A percentile compares a stretch with the other conserved stretches of the same genome.
phyloP scores from a whole-genome alignment of 1,284 basidiomycete genomes.

The Austroboletus niveus region DNA sequence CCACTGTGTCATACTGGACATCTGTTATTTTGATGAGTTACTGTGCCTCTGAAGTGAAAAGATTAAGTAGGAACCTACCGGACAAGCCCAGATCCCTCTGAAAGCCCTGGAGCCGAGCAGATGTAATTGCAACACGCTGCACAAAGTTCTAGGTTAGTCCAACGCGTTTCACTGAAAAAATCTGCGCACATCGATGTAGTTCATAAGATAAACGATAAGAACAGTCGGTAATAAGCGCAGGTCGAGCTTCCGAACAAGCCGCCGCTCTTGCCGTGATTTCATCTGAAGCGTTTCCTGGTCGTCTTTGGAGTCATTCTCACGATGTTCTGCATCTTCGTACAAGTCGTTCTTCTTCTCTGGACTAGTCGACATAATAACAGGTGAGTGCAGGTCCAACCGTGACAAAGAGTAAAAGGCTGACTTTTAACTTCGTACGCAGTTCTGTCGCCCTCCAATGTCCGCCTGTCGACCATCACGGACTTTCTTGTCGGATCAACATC shows the following conservation, averaged over 20 bases:
- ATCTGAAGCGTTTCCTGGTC: constrained; percentile 2
- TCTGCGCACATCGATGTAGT: constrained; percentile 57
- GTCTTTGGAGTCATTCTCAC: neutral
- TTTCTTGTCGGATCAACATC: too few relatives aligned
- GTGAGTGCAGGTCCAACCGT: too few relatives aligned
- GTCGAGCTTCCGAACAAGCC: constrained; percentile 53
- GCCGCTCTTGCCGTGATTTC: constrained; percentile 31
- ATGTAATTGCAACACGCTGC: constrained; percentile 58
- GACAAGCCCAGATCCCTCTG: constrained; percentile 51
- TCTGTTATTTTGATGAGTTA: constrained; percentile 36
- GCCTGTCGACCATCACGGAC: too few relatives aligned
- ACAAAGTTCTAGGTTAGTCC: neutral
- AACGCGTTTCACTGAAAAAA: neutral
- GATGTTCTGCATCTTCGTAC: neutral
- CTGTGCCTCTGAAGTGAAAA: constrained; percentile 1
- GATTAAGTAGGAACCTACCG: constrained; percentile 31
- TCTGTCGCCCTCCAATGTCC: too few relatives aligned
- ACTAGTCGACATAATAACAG: constrained; percentile 5
- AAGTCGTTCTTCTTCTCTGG: constrained; percentile 5
- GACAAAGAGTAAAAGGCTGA: too few relatives aligned
- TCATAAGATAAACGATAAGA: constrained; percentile 62
- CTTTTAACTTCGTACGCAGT: too few relatives aligned
- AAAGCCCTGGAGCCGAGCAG: constrained; percentile 60
- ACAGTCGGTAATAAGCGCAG: constrained; percentile 57
- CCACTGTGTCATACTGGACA: constrained; percentile 57